Evolutionary conservation across 345 rosid species (phyloP), one percentile per base, ranked within the genome.

Genomic region (Brassica napus): DNA sequence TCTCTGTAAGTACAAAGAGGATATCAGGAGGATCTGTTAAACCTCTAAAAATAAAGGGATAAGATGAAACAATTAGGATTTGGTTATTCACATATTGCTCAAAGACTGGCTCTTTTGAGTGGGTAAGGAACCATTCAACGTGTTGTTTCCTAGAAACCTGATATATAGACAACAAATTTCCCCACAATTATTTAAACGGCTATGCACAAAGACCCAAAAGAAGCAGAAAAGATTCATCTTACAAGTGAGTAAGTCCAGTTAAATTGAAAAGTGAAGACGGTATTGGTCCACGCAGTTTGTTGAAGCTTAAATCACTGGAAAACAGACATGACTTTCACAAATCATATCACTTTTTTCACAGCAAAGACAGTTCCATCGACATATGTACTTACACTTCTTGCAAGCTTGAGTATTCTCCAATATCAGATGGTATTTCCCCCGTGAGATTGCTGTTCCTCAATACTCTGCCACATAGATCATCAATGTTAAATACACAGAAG

Each of bases 71-170:
- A 65, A 14, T 39, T 49, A 21, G 58, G 47, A 64, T 70, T 55
- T 55, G 66, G 65, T 37, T 37, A 82, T 96, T 83, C 77, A 91
- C 97, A 92, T 84, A 72, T 82, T 86, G 39, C 8, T 52, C 73
- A 93, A 90, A 37, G 78, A 62, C 58, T 85, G 16, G 32, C 78
- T 82, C 71, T 86, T 93, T 49, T 66, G 77, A 69, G 72, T 52
- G 16, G 97, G 92, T 44, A 93, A 84, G 14, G 85, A 65, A 69
- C 92, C 95, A 73, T 71, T 81, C 54, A 93, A 79, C 23, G 32
- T 78, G 65, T 82, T 82, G 76, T 74, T 82, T 58, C 85, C 82
- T 4, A 82, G 74, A 65, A 90, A 91, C 87, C 98, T 93, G 81
- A 54, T 1, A 77, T 15, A 24, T 73, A 74, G 71, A 73, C 54